Evolutionary conservation across 2,329 filamentous ascomycete genomes (phyloP).

Genomic region (Annulohypoxylon truncatum): DNA sequence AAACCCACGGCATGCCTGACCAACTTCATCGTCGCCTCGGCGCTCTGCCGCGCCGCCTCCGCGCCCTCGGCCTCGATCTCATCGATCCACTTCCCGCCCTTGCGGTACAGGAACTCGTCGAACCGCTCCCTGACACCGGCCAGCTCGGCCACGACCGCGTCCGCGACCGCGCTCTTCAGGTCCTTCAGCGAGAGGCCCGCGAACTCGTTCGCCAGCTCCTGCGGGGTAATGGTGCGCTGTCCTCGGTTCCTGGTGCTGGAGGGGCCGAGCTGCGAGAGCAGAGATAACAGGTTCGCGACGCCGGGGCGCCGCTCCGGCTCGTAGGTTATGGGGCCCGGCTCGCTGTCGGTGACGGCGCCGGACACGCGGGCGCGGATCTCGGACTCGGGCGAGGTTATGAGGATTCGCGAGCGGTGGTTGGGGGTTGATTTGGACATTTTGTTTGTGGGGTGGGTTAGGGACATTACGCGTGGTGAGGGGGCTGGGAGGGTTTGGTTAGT

Average conservation of each 20-base stretch:
- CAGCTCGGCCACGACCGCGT: constrained; percentile 65
- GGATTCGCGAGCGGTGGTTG: constrained; percentile 78
- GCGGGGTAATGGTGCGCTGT: constrained; percentile 34
- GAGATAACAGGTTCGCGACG: constrained; percentile 86
- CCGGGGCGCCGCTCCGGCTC: constrained; percentile 78
- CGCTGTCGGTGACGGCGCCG: constrained; percentile 80
- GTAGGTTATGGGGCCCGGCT: constrained; percentile 75
- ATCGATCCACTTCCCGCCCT: constrained; percentile 65
- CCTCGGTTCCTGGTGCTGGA: background rate
- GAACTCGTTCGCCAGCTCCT: constrained; percentile 50
- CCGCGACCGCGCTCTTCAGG: constrained; percentile 73
- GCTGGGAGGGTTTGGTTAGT: constrained; percentile 59
- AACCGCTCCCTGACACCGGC: constrained; percentile 62
- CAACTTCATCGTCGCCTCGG: constrained; percentile 66
- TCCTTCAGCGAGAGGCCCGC: constrained; percentile 61
- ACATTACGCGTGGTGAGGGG: constrained; percentile 90
- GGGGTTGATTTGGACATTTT: constrained; percentile 97
- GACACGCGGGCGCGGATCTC: constrained; percentile 77
- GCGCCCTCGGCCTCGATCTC: constrained; percentile 69
- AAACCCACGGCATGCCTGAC: constrained; percentile 66
- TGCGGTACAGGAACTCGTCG: constrained; percentile 55
- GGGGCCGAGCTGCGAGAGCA: constrained; percentile 76
- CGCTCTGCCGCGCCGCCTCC: constrained; percentile 69
- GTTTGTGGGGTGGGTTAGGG: constrained; percentile 76
- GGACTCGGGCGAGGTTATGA: constrained; percentile 77